These are phyloP conservation scores for Voacanga thouarsii DNA, from an alignment of 257 asterid genomes.

Conservation along the genomic window DNA sequence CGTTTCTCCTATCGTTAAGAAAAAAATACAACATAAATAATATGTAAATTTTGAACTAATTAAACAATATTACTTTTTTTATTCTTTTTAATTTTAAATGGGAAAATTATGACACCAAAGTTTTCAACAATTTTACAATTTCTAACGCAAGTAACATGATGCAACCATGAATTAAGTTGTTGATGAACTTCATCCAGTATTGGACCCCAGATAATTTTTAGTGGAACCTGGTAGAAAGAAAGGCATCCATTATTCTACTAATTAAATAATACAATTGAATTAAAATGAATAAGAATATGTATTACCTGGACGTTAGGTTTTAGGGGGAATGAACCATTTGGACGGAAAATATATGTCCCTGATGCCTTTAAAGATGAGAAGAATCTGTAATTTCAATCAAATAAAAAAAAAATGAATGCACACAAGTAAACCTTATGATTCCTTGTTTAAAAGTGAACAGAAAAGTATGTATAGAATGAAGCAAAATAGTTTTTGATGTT, in stretches of 20 bases:
- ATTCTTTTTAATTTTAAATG: background rate
- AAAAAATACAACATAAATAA: no score
- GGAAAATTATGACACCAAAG: slow-evolving; percentile 10
- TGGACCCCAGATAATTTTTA: slow-evolving; percentile 59
- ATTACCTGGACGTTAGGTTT: slow-evolving; percentile 52
- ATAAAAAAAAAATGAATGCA: slow-evolving; percentile 4
- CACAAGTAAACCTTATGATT: background rate
- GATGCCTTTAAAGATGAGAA: slow-evolving; percentile 51
- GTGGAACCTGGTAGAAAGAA: slow-evolving; percentile 44
- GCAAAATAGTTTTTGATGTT: background rate
- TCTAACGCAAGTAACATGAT: slow-evolving; percentile 50
- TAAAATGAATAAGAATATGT: slow-evolving; percentile 8
- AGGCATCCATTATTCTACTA: background rate
- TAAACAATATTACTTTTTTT: background rate
- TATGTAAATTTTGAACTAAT: no score
- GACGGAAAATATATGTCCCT: slow-evolving; percentile 87
- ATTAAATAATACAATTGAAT: background rate
- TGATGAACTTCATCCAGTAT: slow-evolving; percentile 80
- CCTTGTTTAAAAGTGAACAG: background rate
- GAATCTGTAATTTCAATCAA: slow-evolving; percentile 3
- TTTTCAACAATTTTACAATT: background rate
- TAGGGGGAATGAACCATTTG: slow-evolving; percentile 61
- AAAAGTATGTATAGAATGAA: background rate
- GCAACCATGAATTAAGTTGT: slow-evolving; percentile 59
- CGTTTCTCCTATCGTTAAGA: no score